Conservation (phyloP, 148 eudicot species). For the Camellia sinensis region DNA sequence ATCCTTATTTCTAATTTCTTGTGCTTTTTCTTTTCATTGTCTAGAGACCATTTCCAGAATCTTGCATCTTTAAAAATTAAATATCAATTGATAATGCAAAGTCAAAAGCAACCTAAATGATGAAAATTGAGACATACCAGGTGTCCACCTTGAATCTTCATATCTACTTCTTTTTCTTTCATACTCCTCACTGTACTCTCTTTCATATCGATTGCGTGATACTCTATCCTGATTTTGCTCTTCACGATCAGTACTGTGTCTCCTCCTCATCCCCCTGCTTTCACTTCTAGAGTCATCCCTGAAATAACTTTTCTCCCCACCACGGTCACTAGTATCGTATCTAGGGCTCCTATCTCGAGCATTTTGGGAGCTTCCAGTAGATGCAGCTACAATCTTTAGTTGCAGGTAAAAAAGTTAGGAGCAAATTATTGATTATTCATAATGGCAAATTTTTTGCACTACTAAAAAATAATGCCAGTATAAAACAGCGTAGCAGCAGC, state of each 20-base stretch:
- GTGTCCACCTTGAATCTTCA: slow-evolving; percentile 60
- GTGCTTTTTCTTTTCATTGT: background rate
- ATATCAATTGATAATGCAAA: background rate
- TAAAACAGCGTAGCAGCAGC: slow-evolving; percentile 8
- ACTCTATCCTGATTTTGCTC: slow-evolving; percentile 35
- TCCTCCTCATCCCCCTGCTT: slow-evolving; percentile 34
- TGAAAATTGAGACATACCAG: slow-evolving; percentile 42
- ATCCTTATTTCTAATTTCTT: background rate
- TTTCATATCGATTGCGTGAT: slow-evolving; percentile 38
- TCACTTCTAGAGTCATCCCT: slow-evolving; percentile 48
- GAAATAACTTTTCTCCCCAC: slow-evolving; percentile 39
- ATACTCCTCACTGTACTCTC: slow-evolving; percentile 43
- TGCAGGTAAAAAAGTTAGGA: background rate
- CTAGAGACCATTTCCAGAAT: background rate
- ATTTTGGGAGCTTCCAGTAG: slow-evolving; percentile 28
- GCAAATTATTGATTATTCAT: background rate
- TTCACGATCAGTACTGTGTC: slow-evolving; percentile 37
- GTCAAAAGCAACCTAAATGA: background rate
- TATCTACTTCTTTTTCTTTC: slow-evolving; percentile 60
- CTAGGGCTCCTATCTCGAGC: slow-evolving; percentile 31
- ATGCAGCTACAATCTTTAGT: slow-evolving; percentile 30
- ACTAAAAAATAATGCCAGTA: background rate
- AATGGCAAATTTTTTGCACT: background rate
- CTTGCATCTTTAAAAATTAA: background rate
- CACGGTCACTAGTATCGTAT: slow-evolving; percentile 31